phyloP scores from a whole-genome alignment of 352 stramenopile genomes.

The Blastocystis sp. region DNA sequence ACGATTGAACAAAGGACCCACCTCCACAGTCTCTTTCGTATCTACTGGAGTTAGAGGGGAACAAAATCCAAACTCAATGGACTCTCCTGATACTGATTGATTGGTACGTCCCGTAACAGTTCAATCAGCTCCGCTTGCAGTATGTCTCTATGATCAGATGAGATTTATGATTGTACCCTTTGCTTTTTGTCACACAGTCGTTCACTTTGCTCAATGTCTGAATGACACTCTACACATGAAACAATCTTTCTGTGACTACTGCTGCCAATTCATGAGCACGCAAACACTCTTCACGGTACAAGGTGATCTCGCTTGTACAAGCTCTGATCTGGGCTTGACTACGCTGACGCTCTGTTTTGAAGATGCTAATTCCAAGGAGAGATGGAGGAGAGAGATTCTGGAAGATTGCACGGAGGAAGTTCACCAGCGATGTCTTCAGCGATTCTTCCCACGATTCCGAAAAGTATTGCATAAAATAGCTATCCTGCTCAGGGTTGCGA shows the following conservation, averaged over 20 bases:
- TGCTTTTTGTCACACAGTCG: neutral
- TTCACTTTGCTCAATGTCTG: slow-evolving; percentile 9
- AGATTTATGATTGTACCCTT: neutral
- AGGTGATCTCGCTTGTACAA: slow-evolving; percentile 8
- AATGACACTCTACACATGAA: neutral
- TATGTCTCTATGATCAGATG: neutral
- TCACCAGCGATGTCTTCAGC: slow-evolving; percentile 12
- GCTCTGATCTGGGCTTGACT: slow-evolving; percentile 38
- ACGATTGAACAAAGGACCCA: neutral
- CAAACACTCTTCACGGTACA: slow-evolving; percentile 12
- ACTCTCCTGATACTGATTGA: neutral
- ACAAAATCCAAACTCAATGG: neutral
- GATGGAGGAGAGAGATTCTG: slow-evolving; percentile 52
- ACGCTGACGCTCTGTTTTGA: slow-evolving; percentile 51
- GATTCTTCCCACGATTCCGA: slow-evolving; percentile 5
- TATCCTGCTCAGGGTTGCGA: neutral
- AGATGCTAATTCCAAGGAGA: slow-evolving; percentile 47
- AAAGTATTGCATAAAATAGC: slow-evolving; percentile 57
- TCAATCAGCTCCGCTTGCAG: neutral
- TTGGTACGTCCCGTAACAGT: neutral
- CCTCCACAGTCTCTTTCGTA: neutral
- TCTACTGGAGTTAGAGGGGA: neutral
- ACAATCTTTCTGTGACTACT: neutral
- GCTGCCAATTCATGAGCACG: neutral
- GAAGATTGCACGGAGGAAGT: slow-evolving; percentile 52